Percentiles rank a stretch among this genome's conserved stretches.
These are phyloP conservation scores for Carpinus fangiana DNA, from an alignment of 306 rosid genomes.

Conservation along the genomic window DNA sequence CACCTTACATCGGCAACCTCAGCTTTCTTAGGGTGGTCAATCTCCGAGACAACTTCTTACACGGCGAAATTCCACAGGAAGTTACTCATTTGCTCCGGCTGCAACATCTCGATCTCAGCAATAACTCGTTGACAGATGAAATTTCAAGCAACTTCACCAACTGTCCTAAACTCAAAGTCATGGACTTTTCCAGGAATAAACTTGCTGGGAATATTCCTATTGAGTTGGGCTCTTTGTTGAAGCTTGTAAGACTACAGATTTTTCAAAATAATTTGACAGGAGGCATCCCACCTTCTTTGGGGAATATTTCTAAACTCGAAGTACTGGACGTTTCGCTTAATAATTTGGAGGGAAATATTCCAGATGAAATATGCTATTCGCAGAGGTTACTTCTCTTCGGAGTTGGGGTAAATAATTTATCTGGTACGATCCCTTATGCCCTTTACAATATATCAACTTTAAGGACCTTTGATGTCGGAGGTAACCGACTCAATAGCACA, in stretches of 20 bases:
- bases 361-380: slow-evolving; percentile 25
- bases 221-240: slow-evolving; percentile 15
- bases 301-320: slow-evolving; percentile 38
- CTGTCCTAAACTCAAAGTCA: background rate
- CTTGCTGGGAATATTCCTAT: slow-evolving; percentile 20
- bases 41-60: slow-evolving; percentile 23
- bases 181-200: background rate
- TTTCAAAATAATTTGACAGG: slow-evolving; percentile 25
- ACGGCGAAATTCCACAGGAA: slow-evolving; percentile 33
- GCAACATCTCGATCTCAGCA: background rate
- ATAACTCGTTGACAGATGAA: slow-evolving; percentile 34
- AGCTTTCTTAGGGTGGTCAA: background rate
- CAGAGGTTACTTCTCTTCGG: background rate
- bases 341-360: slow-evolving; percentile 31
- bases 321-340: background rate
- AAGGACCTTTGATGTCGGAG: rapidly evolving
- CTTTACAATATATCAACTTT: slow-evolving; percentile 46
- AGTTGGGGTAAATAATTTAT: background rate
- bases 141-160: slow-evolving; percentile 36
- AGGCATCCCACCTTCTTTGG: slow-evolving; percentile 31
- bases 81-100: slow-evolving; percentile 16
- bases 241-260: slow-evolving; percentile 16
- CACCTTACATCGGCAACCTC: slow-evolving; percentile 47
- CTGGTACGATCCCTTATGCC: slow-evolving; percentile 32
- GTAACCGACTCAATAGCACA: slow-evolving; percentile 23